These are phyloP conservation scores for Aspergillus thermomutatus DNA, from an alignment of 2,329 filamentous ascomycete genomes.

Conservation along the genomic window DNA sequence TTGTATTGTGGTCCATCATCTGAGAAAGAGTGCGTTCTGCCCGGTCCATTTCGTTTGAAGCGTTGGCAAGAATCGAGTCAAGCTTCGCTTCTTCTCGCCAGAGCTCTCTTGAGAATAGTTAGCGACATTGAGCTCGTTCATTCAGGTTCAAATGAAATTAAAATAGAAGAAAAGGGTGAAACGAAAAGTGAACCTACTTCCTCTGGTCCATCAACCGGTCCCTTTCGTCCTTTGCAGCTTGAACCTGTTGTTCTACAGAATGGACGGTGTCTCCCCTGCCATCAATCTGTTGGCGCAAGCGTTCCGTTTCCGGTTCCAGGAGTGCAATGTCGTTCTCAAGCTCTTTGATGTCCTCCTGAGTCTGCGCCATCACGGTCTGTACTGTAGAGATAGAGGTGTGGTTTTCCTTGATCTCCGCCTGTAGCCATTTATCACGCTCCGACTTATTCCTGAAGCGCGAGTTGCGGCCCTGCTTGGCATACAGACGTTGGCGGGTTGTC, in stretches of 20 bases:
- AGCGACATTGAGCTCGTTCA: constrained; percentile 1
- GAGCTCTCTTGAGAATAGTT: constrained; percentile 50
- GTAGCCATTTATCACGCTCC: constrained; percentile 81
- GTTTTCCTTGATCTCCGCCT: constrained; percentile 75
- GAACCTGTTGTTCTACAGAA: constrained; percentile 68
- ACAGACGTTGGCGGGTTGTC: constrained; percentile 70
- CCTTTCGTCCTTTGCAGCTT: constrained; percentile 71
- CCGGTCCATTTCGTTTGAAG: constrained; percentile 70
- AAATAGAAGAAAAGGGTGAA: neutral
- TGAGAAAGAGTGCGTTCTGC: constrained; percentile 75
- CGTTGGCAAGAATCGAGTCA: constrained; percentile 70
- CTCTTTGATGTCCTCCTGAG: constrained; percentile 73
- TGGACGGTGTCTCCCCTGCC: constrained; percentile 74
- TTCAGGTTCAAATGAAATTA: neutral
- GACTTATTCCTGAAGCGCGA: constrained; percentile 83
- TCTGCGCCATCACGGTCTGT: constrained; percentile 80
- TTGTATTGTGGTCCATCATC: constrained; percentile 86
- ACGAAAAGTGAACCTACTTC: constrained; percentile 50
- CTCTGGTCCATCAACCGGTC: constrained; percentile 81
- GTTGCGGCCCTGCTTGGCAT: constrained; percentile 87
- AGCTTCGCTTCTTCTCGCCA: constrained; percentile 88
- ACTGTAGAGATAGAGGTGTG: constrained; percentile 72
- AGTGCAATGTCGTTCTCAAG: constrained; percentile 68
- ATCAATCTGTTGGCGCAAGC: constrained; percentile 69
- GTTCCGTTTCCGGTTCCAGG: constrained; percentile 69